Conservation (phyloP, 2,329 filamentous ascomycete genomes). For the Phymatotrichopsis omnivora region DNA sequence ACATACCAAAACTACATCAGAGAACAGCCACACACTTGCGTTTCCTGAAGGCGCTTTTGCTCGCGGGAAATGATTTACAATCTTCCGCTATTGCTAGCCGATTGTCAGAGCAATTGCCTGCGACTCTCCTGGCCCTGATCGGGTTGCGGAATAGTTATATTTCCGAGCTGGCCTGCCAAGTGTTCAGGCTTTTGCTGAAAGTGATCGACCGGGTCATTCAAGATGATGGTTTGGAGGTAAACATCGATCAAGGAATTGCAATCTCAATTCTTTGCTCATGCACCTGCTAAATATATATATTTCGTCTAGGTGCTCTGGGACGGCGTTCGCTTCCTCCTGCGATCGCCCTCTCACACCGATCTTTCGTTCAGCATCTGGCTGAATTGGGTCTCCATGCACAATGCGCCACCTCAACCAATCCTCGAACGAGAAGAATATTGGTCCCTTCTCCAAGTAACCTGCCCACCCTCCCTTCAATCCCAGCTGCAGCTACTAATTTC, state of each 20-base stretch:
- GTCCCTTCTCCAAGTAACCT: constrained; percentile 20
- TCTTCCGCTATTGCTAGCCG: neutral
- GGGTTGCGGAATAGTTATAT: constrained; percentile 8
- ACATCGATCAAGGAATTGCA: constrained; percentile 2
- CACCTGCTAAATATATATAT: neutral
- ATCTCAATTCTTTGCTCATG: constrained; percentile 10
- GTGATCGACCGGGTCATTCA: constrained; percentile 11
- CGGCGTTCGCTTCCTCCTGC: constrained; percentile 13
- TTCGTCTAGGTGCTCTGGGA: constrained; percentile 19
- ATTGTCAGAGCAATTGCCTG: constrained; percentile 8
- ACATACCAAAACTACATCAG: constrained; percentile 5
- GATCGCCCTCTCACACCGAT: constrained; percentile 13
- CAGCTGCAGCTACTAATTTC: neutral
- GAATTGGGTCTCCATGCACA: constrained; percentile 19
- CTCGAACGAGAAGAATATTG: constrained; percentile 21
- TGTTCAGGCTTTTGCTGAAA: constrained; percentile 17
- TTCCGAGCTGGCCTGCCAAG: constrained; percentile 11
- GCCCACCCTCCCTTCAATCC: neutral
- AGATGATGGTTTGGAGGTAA: constrained; percentile 14
- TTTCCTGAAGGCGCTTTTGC: constrained; percentile 17
- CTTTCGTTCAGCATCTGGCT: constrained; percentile 21
- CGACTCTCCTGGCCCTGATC: constrained; percentile 7
- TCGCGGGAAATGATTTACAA: constrained; percentile 4
- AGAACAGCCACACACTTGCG: constrained; percentile 6
- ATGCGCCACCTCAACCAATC: constrained; percentile 12